Base-by-base conservation (phyloP, 2,329 filamentous ascomycete species). In the Fusarium torreyae region DNA sequence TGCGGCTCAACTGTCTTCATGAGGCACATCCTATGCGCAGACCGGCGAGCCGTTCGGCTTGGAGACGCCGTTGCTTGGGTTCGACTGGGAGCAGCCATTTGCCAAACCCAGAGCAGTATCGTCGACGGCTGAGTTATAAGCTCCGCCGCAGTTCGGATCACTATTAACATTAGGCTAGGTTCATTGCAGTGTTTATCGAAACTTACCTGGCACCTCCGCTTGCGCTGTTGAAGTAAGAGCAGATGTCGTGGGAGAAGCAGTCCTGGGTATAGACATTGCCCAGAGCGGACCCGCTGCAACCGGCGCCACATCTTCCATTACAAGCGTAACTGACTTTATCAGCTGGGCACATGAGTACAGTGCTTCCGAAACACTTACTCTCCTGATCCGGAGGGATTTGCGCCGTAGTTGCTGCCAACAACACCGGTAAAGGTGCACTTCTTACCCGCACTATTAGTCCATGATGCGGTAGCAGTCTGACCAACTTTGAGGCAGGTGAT, bases 261-360 rank as follows among this genome's bases (percentile, higher is more conserved):
- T 86, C 82, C 63, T 85, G 84, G 1, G 83, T 85, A 58, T 86
- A 86, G 6, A 76, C 82, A 34, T 85, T 84, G 4, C 84, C 84
- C 9, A 85, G 2, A 2, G 82, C 77, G 6, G 74, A 48, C 7
- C 84, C 83, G 1, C 72, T 77, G 49, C 84, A 86, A 0, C 82
- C 83, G 11, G 80, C 81, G 26, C 84, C 84, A 34, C 84, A 85
- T 31, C 83, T 77, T 3, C 83, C 83, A 53, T 85, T 85, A 57
- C 83, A 85, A 10, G 80, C 82, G 46, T 85, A 86, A 22, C 84
- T 85, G 9, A 8, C 8, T 10, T 24, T 24, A 24, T 24, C 22
- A 24, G 22, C 22, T 4, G 22, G 5, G 22, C 22, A 24, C 22
- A 24, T 24, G 22, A 24, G 22, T 24, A 24, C 22, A 24, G 22